Evolutionary conservation across 768 basidiomycete genomes (phyloP), one percentile per base, ranked within the genome.

Genomic region (Sporobolomyces pararoseus): DNA sequence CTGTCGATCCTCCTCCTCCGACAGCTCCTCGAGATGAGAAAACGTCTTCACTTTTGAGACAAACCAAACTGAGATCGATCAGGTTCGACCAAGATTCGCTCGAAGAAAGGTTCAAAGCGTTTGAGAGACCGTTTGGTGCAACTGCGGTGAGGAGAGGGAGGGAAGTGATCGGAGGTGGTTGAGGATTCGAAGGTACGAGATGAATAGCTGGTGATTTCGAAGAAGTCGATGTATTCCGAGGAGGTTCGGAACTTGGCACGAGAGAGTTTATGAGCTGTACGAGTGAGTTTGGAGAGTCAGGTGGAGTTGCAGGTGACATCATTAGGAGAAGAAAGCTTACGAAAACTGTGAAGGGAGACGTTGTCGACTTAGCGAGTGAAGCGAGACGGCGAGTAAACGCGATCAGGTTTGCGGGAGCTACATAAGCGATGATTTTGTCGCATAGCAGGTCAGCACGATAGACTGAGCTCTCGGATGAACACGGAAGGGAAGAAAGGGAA

Each of bases 341-440:
- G 37, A 71, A 23, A 27, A 71, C 14, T 1, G 55, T 42, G 5
- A 71, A 65, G 1, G 70, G 65, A 7, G 16, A 14, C 1, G 39
- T 19, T 0, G 42, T 0, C 0, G 65, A 59, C 14, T 46, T 60
- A 0, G 70, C 70, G 17, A 71, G 55, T 0, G 61, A 64, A 21
- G 50, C 17, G 4, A 71, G 31, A 0, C 70, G 53, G 0, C 70
- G 61, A 60, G 63, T 60, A 46, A 71, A 71, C 2, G 70, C 65
- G 23, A 71, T 44, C 29, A 71, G 57, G 31, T 58, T 59, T 6
- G 70, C 70, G 1, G 59, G 61, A 0, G 50, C 70, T 71, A 34
- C n/a, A n/a, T n/a, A n/a, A n/a, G n/a, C n/a, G n/a, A n/a, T n/a
- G n/a, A n/a, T n/a, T n/a, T n/a, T n/a, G n/a, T n/a, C n/a, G n/a